These are phyloP conservation scores for Arachis monticola DNA, from an alignment of 331 rosid species.

Conservation along the genomic window DNA sequence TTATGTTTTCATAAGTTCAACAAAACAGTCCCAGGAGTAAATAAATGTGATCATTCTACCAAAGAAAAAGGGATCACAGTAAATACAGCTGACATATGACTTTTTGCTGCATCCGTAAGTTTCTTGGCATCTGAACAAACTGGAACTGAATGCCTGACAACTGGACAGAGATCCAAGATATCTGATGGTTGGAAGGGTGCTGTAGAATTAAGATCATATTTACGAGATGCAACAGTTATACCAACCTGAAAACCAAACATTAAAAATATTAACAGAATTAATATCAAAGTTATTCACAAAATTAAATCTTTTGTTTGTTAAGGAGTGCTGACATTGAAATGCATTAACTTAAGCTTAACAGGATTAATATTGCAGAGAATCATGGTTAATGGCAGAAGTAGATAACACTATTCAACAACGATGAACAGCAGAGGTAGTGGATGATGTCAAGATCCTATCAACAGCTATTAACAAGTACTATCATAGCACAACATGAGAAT, in stretches of 20 bases:
- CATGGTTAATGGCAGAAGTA: neutral
- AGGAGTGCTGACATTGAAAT: too few species aligned
- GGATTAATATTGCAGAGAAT: neutral
- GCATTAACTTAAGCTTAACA: neutral
- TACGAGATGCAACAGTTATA: slow-evolving; percentile 67
- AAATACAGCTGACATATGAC: slow-evolving; percentile 74
- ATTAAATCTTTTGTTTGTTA: too few species aligned
- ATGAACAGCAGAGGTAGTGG: neutral
- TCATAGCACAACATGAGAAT: neutral
- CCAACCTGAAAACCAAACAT: slow-evolving; percentile 56
- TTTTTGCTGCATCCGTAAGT: slow-evolving; percentile 74
- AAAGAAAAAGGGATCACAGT: slow-evolving; percentile 3
- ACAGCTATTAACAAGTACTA: neutral
- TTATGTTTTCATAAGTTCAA: neutral
- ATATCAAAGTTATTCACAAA: too few species aligned
- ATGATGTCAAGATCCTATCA: neutral
- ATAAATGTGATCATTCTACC: neutral
- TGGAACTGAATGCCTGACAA: slow-evolving; percentile 79
- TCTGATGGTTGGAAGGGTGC: slow-evolving; percentile 72
- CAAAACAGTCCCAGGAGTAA: neutral
- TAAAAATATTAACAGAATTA: too few species aligned
- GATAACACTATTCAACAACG: neutral
- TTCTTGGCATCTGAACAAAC: slow-evolving; percentile 78
- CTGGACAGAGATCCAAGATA: slow-evolving; percentile 67
- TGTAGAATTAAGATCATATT: slow-evolving; percentile 59